These are phyloP conservation scores for Yamadazyma mexicana DNA, from an alignment of 1,139 yeast species.

Conservation along the genomic window DNA sequence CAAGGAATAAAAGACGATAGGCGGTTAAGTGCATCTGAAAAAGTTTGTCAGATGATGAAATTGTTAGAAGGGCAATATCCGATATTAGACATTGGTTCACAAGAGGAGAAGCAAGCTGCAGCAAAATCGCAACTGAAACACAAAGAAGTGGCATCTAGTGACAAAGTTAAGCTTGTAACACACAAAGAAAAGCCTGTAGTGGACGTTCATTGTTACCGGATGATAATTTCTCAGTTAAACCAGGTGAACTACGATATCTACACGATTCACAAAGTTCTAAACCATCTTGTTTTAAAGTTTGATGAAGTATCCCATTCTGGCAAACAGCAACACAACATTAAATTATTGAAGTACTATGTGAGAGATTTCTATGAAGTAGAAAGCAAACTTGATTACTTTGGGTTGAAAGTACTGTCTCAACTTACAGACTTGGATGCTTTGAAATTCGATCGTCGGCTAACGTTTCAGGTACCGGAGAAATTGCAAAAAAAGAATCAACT, in stretches of 20 bases:
- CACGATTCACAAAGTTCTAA: slow-evolving; percentile 5
- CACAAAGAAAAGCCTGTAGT: too few species aligned
- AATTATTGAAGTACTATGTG: slow-evolving; percentile 9
- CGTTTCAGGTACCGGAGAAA: slow-evolving; percentile 8
- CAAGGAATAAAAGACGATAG: slow-evolving; percentile 12
- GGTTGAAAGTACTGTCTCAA: slow-evolving; percentile 1
- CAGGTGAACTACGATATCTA: slow-evolving; percentile 6
- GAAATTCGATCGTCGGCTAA: slow-evolving; percentile 2
- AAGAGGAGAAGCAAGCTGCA: too few species aligned
- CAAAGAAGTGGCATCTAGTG: too few species aligned
- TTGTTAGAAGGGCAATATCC: slow-evolving; percentile 1
- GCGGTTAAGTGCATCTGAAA: background rate
- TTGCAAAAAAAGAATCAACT: background rate
- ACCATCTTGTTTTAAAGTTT: slow-evolving; percentile 5
- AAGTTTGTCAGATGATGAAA: background rate
- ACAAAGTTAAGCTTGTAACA: too few species aligned
- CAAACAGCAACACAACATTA: slow-evolving; percentile 3
- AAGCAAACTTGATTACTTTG: slow-evolving; percentile 8
- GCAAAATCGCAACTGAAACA: too few species aligned
- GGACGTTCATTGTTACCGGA: slow-evolving; percentile 3
- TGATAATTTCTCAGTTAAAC: slow-evolving; percentile 7
- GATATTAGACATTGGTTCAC: too few species aligned
- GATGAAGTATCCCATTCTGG: background rate
- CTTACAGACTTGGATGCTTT: background rate
- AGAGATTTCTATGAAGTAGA: slow-evolving; percentile 7